A percentile compares a stretch with the other conserved stretches of the same genome.
These are phyloP conservation scores for Pyrenophora graminea DNA, from an alignment of 2,329 filamentous ascomycete genomes.

Conservation along the genomic window DNA sequence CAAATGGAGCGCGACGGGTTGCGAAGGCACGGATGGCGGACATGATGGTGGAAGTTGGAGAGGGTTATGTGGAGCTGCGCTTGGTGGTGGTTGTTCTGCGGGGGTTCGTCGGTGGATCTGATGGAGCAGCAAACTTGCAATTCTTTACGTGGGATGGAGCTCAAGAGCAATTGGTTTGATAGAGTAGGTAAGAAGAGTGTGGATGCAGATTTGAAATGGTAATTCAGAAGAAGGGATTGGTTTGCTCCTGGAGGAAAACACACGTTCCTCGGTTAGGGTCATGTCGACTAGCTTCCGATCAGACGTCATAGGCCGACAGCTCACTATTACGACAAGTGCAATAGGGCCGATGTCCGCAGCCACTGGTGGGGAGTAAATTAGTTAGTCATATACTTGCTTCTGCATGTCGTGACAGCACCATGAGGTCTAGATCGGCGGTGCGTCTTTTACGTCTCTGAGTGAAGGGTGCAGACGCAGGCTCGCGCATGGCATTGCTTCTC, in stretches of 20 bases:
- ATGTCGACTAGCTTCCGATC: slow-evolving; percentile 6
- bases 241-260: slow-evolving; percentile 10
- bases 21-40: slow-evolving; percentile 39
- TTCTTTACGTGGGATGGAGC: neutral
- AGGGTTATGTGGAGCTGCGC: neutral
- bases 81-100: slow-evolving; percentile 4
- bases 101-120: slow-evolving; percentile 4
- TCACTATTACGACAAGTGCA: slow-evolving; percentile 16
- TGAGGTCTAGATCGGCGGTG: slow-evolving; percentile 1
- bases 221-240: slow-evolving; percentile 5
- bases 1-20: slow-evolving; percentile 35
- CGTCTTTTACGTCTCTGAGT: neutral
- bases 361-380: neutral
- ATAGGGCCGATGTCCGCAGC: slow-evolving; percentile 5
- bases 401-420: neutral
- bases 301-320: slow-evolving; percentile 12
- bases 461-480: neutral
- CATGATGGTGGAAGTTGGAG: slow-evolving; percentile 25
- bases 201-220: slow-evolving; percentile 2
- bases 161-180: neutral
- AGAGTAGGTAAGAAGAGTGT: neutral
- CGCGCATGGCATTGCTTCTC: neutral
- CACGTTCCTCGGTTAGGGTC: slow-evolving; percentile 13
- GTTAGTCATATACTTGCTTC: slow-evolving; percentile 12
- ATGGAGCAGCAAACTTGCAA: neutral